Conservation (phyloP, 73 alveolate species). For the Stentor roeselii region DNA sequence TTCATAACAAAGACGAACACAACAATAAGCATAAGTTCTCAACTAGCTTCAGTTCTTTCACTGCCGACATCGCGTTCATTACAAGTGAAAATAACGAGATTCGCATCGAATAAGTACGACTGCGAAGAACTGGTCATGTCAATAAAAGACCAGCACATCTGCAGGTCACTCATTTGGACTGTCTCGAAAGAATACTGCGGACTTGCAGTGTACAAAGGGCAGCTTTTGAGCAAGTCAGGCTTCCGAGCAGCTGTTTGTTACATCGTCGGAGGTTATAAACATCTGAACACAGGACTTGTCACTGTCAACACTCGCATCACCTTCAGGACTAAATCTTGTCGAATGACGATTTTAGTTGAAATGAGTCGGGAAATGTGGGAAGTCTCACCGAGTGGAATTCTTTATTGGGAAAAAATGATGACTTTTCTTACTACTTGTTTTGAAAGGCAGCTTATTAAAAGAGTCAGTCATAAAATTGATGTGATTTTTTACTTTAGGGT, state of each 20-base stretch:
- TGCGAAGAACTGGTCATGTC: neutral
- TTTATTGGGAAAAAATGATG: slow-evolving; percentile 22
- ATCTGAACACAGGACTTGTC: neutral
- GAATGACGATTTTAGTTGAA: neutral
- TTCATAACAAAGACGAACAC: neutral
- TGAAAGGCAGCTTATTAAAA: slow-evolving; percentile 6
- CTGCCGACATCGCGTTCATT: neutral
- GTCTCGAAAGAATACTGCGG: neutral
- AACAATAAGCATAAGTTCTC: slow-evolving; percentile 9
- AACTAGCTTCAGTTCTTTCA: neutral
- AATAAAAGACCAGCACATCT: neutral
- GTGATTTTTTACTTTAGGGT: neutral
- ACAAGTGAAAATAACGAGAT: neutral
- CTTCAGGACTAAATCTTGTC: neutral
- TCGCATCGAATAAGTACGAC: neutral
- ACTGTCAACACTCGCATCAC: neutral
- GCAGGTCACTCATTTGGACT: neutral
- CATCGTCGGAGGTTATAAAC: neutral
- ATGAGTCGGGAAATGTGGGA: slow-evolving; percentile 16
- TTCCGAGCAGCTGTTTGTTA: neutral
- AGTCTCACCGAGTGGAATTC: slow-evolving; percentile 5
- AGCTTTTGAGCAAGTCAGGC: neutral
- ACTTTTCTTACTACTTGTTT: slow-evolving; percentile 6
- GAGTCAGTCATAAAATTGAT: neutral
- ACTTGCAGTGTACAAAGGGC: slow-evolving; percentile 12